Evolutionary conservation across 768 basidiomycete genomes (phyloP), one percentile per base, ranked within the genome.

Genomic region (Cystofilobasidium bisporidii): DNA sequence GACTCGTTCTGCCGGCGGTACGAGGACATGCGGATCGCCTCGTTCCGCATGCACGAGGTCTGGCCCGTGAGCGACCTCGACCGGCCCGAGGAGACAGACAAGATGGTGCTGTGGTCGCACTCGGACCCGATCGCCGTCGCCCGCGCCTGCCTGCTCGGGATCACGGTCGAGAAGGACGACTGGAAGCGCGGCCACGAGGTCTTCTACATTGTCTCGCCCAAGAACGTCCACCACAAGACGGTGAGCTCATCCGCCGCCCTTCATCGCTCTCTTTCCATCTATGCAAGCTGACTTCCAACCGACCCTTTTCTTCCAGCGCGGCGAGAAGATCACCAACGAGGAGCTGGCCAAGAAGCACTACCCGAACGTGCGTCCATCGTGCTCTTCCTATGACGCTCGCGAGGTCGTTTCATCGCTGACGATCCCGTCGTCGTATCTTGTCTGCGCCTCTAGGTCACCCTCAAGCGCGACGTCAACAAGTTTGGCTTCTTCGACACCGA

Each of bases 121-220:
- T 63, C 62, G 17, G 33, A 24, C 36, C 48, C 48, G 24, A 36
- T 28, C 17, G 63, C 48, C 17, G 50, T 64, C 30, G 63, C 63
- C 6, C 48, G 55, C 32, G 63, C 63, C 1, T 64, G 63, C 41
- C 50, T 64, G 38, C 50, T 64, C n/a, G 63, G 45, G 22, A 26
- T 64, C 3, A 53, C 36, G 1, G n/a, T 18, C 30, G 63, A 64
- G 63, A 56, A 64, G n/a, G 28, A 38, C 60, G 48, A 64, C 26
- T 64, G 63, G 63, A 38, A 53, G 47, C 26, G 6, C 10, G 63
- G 63, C 15, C 63, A 64, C 55, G 63, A 64, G 55, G 45, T 47
- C 5, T 64, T 64, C 50, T 64, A 64, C 50, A 48, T 63, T 22
- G 40, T 45, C 26, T 62, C 45, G 5, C 38, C 61, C 20, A 45